phyloP scores from a whole-genome alignment of 2,329 filamentous ascomycete species.

The Cladophialophora psammophila region DNA sequence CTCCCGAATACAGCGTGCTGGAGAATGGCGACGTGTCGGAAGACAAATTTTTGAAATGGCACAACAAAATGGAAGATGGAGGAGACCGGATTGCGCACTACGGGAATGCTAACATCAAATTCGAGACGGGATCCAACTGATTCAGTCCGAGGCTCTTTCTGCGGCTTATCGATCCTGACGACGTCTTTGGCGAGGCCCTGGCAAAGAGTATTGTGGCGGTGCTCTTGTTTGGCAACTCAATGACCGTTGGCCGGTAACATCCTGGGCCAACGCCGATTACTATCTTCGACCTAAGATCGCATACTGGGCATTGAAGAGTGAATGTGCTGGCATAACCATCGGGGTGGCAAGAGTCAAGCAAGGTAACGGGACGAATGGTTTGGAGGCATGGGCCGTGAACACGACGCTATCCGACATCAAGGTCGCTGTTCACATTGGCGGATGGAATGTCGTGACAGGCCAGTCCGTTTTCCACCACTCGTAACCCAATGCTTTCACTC shows the following conservation, averaged over 20 bases:
- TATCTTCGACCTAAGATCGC: constrained; percentile 65
- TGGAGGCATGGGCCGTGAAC: constrained; percentile 15
- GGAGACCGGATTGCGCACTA: constrained; percentile 13
- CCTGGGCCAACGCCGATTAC: constrained; percentile 67
- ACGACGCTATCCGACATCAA: constrained; percentile 3
- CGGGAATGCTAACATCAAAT: constrained; percentile 14
- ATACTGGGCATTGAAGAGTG: constrained; percentile 66
- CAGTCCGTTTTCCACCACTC: background rate
- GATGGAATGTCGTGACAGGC: constrained; percentile 13
- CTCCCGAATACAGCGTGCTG: background rate
- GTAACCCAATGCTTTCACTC: background rate
- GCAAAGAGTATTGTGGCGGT: constrained; percentile 52
- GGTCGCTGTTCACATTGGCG: constrained; percentile 7
- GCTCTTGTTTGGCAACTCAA: constrained; percentile 58
- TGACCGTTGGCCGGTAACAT: constrained; percentile 66
- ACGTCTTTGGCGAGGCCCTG: constrained; percentile 51
- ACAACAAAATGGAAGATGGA: constrained; percentile 17
- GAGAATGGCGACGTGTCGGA: background rate
- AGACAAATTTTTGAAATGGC: constrained; percentile 16
- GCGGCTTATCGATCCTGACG: constrained; percentile 65
- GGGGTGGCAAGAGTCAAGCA: constrained; percentile 49
- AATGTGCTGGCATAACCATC: constrained; percentile 63
- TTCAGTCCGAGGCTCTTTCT: constrained; percentile 67
- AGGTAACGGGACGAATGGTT: background rate
- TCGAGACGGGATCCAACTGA: constrained; percentile 59